Conservation (phyloP, 2,329 filamentous ascomycete genomes). For the Aspergillus sp. region DNA sequence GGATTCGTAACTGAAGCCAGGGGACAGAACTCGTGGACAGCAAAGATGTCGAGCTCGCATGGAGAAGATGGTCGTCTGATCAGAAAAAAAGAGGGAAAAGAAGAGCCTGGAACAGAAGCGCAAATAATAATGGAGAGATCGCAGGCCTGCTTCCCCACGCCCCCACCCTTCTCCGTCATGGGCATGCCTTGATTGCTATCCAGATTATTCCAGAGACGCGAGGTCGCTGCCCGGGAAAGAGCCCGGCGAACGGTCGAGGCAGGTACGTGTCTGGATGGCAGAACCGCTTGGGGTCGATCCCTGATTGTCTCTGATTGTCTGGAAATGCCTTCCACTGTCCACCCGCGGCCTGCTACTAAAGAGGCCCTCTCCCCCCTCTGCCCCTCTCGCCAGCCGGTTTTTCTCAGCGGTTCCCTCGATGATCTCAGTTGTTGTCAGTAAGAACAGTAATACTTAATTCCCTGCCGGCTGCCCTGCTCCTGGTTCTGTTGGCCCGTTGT, state of each 20-base stretch:
- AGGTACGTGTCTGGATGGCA: neutral
- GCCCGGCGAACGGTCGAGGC: neutral
- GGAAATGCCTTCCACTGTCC: neutral
- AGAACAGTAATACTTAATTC: conserved; percentile 14
- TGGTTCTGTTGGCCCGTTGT: neutral
- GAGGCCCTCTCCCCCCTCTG: neutral
- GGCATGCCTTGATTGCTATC: conserved; percentile 4
- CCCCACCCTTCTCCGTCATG: conserved; percentile 28
- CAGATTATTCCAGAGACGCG: neutral
- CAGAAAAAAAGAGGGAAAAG: conserved; percentile 22
- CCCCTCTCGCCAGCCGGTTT: conserved; percentile 6
- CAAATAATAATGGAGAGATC: conserved; percentile 8
- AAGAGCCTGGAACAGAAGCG: conserved; percentile 11
- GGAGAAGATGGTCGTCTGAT: conserved; percentile 23
- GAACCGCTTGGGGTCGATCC: neutral
- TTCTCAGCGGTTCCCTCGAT: conserved; percentile 1
- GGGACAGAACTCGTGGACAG: conserved; percentile 13
- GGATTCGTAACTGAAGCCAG: conserved; percentile 5
- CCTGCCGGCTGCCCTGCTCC: neutral
- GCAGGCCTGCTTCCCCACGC: conserved; percentile 22
- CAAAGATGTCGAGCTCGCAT: conserved; percentile 7
- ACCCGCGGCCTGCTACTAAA: conserved; percentile 6
- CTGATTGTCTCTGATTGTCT: neutral
- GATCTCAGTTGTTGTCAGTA: conserved; percentile 11
- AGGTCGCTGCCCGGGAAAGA: neutral